Evolutionary conservation across 164 flowering plant genomes (phyloP).

Genomic region (Tetracentron sinense): DNA sequence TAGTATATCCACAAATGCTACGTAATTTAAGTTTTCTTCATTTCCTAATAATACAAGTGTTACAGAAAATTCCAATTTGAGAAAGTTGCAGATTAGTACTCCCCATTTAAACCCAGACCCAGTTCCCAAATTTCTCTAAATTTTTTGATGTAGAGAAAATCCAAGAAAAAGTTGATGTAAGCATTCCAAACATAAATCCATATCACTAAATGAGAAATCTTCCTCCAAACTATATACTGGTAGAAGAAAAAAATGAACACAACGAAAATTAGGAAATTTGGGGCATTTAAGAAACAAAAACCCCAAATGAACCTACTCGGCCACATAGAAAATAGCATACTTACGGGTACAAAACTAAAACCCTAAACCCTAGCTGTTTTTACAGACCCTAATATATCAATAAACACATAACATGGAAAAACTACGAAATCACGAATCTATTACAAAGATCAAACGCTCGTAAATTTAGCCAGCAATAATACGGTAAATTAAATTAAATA

Average conservation of each 20-base stretch:
- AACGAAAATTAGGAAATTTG: neutral
- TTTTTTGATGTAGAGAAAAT: too few relatives aligned
- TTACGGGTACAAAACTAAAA: neutral
- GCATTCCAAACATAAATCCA: neutral
- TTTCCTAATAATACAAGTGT: too few relatives aligned
- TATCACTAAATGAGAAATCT: neutral
- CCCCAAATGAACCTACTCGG: neutral
- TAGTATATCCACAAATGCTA: too few relatives aligned
- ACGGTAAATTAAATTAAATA: too few relatives aligned
- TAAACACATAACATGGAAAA: neutral
- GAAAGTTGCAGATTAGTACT: too few relatives aligned
- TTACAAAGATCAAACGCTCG: too few relatives aligned
- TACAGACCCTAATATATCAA: neutral
- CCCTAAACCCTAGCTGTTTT: slow-evolving; percentile 8
- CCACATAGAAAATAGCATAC: neutral
- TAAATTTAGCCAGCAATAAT: too few relatives aligned
- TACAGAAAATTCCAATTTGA: too few relatives aligned
- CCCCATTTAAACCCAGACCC: too few relatives aligned
- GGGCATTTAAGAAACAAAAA: neutral
- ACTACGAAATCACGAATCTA: neutral
- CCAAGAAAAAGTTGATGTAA: neutral
- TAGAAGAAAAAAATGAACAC: neutral
- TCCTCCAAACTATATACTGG: neutral
- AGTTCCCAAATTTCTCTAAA: too few relatives aligned
- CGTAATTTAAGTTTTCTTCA: too few relatives aligned